Conservation (phyloP, 108 stramenopile species). For the Hondaea fermentalgiana region DNA sequence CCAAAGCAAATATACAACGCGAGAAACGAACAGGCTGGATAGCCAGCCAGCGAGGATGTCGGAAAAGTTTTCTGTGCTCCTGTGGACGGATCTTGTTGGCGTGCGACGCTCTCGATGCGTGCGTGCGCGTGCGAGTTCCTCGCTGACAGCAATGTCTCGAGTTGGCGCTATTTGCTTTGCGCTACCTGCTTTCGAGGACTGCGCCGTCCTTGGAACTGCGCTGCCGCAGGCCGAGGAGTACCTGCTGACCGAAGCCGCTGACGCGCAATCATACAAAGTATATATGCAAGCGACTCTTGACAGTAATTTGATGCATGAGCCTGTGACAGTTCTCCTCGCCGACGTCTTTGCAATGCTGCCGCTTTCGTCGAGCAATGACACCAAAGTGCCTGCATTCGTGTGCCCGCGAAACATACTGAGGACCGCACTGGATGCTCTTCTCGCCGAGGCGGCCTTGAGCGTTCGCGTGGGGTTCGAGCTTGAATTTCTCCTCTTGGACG, state of each 20-base stretch:
- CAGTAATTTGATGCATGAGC: too few species aligned
- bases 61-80: not conserved
- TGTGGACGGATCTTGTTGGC: not conserved
- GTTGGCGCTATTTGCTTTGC: not conserved
- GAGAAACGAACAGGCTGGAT: too few species aligned
- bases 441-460: not conserved
- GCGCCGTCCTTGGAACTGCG: not conserved
- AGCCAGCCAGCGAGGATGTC: too few species aligned
- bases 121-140: too few species aligned
- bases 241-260: not conserved
- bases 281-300: not conserved
- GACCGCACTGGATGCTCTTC: not conserved
- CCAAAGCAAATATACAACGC: too few species aligned
- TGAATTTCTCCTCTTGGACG: not conserved
- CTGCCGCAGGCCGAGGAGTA: not conserved
- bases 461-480: not conserved
- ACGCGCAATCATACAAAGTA: not conserved
- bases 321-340: too few species aligned
- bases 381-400: not conserved
- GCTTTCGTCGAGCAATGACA: too few species aligned
- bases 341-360: too few species aligned
- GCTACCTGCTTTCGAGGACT: not conserved
- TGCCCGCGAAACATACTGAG: not conserved
- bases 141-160: too few species aligned
- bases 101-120: not conserved